Evolutionary conservation across 2,329 filamentous ascomycete genomes (phyloP).

Genomic region (Hypoxylon sp.): DNA sequence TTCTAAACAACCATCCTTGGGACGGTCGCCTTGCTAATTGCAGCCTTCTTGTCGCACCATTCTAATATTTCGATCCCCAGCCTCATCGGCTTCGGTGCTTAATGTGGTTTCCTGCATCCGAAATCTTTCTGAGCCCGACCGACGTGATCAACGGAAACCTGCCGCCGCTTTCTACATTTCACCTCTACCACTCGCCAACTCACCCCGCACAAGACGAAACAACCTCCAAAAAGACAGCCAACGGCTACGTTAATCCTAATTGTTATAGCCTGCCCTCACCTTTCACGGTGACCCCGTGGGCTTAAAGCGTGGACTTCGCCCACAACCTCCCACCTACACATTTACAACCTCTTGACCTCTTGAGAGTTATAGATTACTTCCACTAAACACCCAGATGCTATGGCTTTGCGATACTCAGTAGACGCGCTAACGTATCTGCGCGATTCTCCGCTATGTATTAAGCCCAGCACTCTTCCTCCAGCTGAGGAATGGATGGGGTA

Average conservation of each 20-base stretch:
- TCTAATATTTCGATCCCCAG: neutral
- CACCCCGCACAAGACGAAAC: constrained; percentile 38
- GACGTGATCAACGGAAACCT: constrained; percentile 17
- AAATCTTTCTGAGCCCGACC: constrained; percentile 15
- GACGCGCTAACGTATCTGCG: constrained; percentile 81
- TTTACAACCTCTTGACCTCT: constrained; percentile 9
- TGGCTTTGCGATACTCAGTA: constrained; percentile 76
- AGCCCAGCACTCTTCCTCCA: constrained; percentile 82
- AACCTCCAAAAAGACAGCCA: constrained; percentile 3
- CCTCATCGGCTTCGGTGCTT: constrained; percentile 17
- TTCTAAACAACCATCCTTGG: neutral
- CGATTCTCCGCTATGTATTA: constrained; percentile 84
- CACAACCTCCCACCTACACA: constrained; percentile 1
- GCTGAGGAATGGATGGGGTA: constrained; percentile 98
- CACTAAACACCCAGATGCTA: constrained; percentile 50
- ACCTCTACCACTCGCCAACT: constrained; percentile 6
- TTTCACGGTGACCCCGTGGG: neutral
- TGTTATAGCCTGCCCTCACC: neutral
- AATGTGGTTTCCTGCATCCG: constrained; percentile 3
- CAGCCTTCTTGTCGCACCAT: constrained; percentile 14
- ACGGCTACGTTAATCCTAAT: constrained; percentile 17
- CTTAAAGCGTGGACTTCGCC: constrained; percentile 2
- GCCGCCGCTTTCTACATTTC: constrained; percentile 25
- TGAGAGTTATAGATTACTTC: constrained; percentile 4
- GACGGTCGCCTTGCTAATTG: constrained; percentile 24